Base-by-base conservation (phyloP, 2,329 filamentous ascomycete species). In the Aspergillus japonicus region DNA sequence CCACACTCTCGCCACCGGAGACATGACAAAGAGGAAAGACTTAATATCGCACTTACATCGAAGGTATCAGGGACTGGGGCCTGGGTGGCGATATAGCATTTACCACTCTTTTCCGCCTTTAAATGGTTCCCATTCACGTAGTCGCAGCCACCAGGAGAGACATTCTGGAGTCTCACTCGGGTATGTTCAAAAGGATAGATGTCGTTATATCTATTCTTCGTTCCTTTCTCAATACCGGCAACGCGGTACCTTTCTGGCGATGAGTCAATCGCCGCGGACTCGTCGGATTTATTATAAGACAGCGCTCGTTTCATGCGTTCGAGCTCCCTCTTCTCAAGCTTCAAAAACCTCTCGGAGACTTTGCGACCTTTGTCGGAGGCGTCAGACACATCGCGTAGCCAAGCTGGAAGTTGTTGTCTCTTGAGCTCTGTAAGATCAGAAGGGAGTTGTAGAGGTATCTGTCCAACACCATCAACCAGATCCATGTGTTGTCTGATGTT, bases 401-500 rank as follows among this genome's bases (percentile, higher is more conserved):
- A 99, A 2, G 72, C 68, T 1, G 95, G 95, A 14, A 97, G 80
- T 16, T 80, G 74, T 4, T 82, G 77, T 42, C 81, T 77, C 4
- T 77, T 75, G 5, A 76, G 73, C 21, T 78, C 73, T 2, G 79
- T 81, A 66, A 88, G 76, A 19, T 76, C 70, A n/a, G 76, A 70
- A 3, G 88, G 88, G 50, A 84, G 75, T 67, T 85, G 86, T 59
- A 90, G 69, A 14, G 85, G 72, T 64, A 88, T 87, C 68, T 96
- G 93, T 0, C 95, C 95, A 11, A 98, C 94, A 21, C 95, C 95
- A 66, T 92, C 92, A 33, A 96, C 89, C 19, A 99, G 81, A 71
- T 98, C 95, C 86, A 96, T 94, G 64, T 98, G 96, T 74, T 98
- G 95, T 48, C 95, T 87, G 68, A 99, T 98, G 65, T 97, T 98